phyloP scores from a whole-genome alignment of 768 basidiomycete genomes.

The Lentinula sp. region DNA sequence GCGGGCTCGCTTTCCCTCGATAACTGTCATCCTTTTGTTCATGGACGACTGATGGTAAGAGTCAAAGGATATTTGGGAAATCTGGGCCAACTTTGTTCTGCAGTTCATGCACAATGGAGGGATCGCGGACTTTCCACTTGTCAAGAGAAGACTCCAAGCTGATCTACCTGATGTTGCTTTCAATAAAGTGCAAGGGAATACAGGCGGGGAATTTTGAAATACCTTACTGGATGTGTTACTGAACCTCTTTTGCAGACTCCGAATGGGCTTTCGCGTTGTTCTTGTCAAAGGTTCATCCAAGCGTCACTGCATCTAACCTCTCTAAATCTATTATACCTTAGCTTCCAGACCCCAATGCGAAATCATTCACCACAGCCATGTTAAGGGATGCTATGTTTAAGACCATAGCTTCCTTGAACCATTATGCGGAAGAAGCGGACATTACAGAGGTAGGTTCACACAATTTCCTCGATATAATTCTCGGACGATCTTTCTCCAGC shows the following conservation, averaged over 20 bases:
- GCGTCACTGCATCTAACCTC: background rate
- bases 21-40: slow-evolving; percentile 93
- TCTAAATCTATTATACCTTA: slow-evolving; percentile 21
- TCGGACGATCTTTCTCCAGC: slow-evolving; percentile 33
- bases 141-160: slow-evolving; percentile 79
- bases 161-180: slow-evolving; percentile 80
- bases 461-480: background rate
- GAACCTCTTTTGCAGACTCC: slow-evolving; percentile 51
- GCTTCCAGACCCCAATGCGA: slow-evolving; percentile 78
- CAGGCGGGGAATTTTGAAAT: slow-evolving; percentile 42
- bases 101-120: slow-evolving; percentile 98
- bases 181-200: slow-evolving; percentile 86
- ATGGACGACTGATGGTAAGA: slow-evolving; percentile 85
- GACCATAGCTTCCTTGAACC: slow-evolving; percentile 77
- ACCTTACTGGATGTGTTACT: slow-evolving; percentile 1
- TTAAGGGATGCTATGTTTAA: slow-evolving; percentile 84
- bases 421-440: slow-evolving; percentile 63
- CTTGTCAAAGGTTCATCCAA: slow-evolving; percentile 59
- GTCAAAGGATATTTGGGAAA: background rate
- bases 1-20: slow-evolving; percentile 87
- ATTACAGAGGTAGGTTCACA: slow-evolving; percentile 55
- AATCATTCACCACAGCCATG: slow-evolving; percentile 61
- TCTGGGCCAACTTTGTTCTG: background rate
- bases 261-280: slow-evolving; percentile 97
- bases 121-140: slow-evolving; percentile 74